Base-by-base conservation (phyloP, 108 stramenopile genomes). In the Cyclostephanos invisitatus region DNA sequence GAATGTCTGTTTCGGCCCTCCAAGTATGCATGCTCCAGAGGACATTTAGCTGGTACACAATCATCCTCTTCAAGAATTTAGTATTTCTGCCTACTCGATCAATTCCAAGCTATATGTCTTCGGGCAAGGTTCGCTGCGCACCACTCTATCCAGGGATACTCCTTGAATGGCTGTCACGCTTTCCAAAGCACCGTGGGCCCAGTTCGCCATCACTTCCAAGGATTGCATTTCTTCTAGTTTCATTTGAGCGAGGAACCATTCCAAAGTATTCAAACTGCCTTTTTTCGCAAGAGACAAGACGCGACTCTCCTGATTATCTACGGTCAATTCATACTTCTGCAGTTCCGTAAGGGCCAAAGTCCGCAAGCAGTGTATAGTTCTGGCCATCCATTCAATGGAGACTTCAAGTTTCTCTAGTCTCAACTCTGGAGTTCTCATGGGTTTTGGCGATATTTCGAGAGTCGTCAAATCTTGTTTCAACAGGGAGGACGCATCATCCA, bases 281-380 rank as follows among this genome's bases (percentile, higher is more conserved):
- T 50, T 51, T n/a, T 28, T n/a, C 36, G 27, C 50, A 20, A 67
- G 36, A 36, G 28, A 6, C 24, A 51, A 25, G 2, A 67, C 51
- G 22, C 53, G 35, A 51, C 28, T 50, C 32, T 28, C 36, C 50
- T 67, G 48, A 36, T 47, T 35, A 14, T 53, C 50, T 20, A 53
- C 50, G 6, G 53, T 25, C 53, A 51, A 20, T 6, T 0, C 20
- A 21, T 67, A 67, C 29, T 51, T 67, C 8, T 22, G 10, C 50
- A 51, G 49, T 25, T 67, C 49, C 2, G 24, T 11, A 37, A 27
- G 32, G 2, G 65, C 50, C 48, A 67, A 51, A 29, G 22, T 32
- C 37, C 27, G 7, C 50, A 67, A 21, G n/a, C 65, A 67, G 29
- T 67, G 65, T 51, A 67, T 67, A 29, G 65, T 67, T 29, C 65